These are phyloP conservation scores for Kandelia obovata DNA, from an alignment of 345 rosid genomes.

Conservation along the genomic window DNA sequence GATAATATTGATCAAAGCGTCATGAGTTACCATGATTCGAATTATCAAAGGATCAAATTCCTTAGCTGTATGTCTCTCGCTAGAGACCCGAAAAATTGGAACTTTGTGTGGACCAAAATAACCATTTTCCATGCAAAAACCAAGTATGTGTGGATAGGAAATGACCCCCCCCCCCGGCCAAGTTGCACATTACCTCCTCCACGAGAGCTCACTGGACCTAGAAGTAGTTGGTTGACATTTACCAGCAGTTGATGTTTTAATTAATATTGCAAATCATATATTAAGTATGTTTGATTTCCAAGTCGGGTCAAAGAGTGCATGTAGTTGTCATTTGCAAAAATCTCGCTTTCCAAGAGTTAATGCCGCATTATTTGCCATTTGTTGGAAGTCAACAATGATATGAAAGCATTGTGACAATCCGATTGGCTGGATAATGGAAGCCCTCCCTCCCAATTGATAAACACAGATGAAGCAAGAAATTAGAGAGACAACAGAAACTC, in stretches of 20 bases:
- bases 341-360: neutral
- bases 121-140: constrained; percentile 19
- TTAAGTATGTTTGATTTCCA: neutral
- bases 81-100: neutral
- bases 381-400: neutral
- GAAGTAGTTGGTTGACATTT: neutral
- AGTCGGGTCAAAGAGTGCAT: neutral
- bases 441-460: too few relatives aligned
- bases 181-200: constrained; percentile 6
- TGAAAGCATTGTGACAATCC: neutral
- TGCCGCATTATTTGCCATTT: neutral
- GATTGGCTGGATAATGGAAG: too few relatives aligned
- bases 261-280: neutral
- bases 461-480: too few relatives aligned
- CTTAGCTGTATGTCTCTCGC: neutral
- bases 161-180: constrained; percentile 14
- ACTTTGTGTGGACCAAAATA: constrained; percentile 19
- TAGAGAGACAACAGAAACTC: too few relatives aligned
- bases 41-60: neutral
- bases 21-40: neutral
- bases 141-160: neutral
- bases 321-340: neutral
- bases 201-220: constrained; percentile 20
- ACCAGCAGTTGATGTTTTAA: neutral
- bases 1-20: neutral